Conservation (phyloP, 805 yeast genomes). For the Candida sithepensis region DNA sequence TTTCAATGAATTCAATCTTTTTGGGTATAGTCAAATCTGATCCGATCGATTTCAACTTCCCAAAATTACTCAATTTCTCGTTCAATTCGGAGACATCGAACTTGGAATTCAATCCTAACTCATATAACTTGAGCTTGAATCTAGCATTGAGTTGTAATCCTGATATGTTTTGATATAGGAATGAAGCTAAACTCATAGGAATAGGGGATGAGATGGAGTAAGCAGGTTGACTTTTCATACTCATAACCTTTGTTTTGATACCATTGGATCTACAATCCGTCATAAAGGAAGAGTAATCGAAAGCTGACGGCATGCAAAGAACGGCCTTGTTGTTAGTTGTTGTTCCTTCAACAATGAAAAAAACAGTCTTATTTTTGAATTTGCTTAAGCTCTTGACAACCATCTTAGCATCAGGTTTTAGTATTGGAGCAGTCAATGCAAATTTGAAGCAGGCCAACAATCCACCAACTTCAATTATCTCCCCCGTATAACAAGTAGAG, state of each 20-base stretch:
- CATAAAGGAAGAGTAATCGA: constrained; percentile 15
- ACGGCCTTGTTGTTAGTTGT: constrained; percentile 79
- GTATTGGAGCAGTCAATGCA: constrained; percentile 14
- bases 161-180: constrained; percentile 10
- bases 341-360: constrained; percentile 75
- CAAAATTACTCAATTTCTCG: constrained; percentile 37
- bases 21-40: constrained; percentile 38
- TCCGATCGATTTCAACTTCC: constrained; percentile 48
- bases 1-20: constrained; percentile 41
- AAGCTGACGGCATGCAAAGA: constrained; percentile 46
- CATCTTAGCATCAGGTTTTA: not conserved
- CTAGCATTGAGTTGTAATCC: constrained; percentile 10
- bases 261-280: constrained; percentile 1
- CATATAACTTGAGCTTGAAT: constrained; percentile 23
- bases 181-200: constrained; percentile 18
- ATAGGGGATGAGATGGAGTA: constrained; percentile 33
- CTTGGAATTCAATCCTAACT: constrained; percentile 4
- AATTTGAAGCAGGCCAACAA: constrained; percentile 12
- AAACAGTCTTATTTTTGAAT: constrained; percentile 41
- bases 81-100: constrained; percentile 16
- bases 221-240: constrained; percentile 37
- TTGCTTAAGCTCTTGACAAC: constrained; percentile 19
- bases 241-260: constrained; percentile 33
- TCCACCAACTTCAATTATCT: constrained; percentile 10
- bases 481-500: constrained; percentile 16